Evolutionary conservation across 257 asterid species (phyloP), one percentile per base, ranked within the genome.

Genomic region (Capsicum pubescens): DNA sequence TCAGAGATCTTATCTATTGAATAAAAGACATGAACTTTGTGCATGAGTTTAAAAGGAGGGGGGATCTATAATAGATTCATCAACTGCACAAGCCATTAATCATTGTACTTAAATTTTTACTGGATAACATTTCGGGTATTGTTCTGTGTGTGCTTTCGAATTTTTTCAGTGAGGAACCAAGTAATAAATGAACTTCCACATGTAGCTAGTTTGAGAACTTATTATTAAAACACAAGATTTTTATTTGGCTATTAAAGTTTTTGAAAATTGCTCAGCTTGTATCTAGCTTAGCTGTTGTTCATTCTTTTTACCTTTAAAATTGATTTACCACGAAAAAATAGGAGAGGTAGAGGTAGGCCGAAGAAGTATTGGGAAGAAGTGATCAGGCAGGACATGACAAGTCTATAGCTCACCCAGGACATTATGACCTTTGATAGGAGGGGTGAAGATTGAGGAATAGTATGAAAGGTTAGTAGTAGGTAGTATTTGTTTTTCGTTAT

Each of bases 1-100:
- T 92, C 79, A 76, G 80, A 26, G 83, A 76, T 56, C 68, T 17
- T 19, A 21, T 72, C n/a, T 63, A 74, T 42, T 26, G 70, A 14
- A 32, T 54, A 77, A 52, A 71, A 26, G 46, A 77, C 14, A 54
- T 77, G 82, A 54, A 26, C 64, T 14, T 54, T 77, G 59, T 54
- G 64, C 8, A 54, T 54, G 26, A 32, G 63, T 76, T 76, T 14
- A 54, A 54, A 55, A 26, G 72, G 83, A 42, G 26, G 13, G 50
- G 16, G 14, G 26, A 55, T 79, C 44, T 39, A 39, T 39, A 39
- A 4, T 39, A 3, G 44, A 39, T 39, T 39, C 5, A 39, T 0
- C 44, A 39, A 39, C 44, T 39, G 44, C 44, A 39, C 44, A 39
- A 39, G 44, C 44, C 54, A 35, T 5, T 66, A 66, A 66, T 66